These are phyloP conservation scores for Candida xyloterini DNA, from an alignment of 805 yeast species.

Conservation along the genomic window DNA sequence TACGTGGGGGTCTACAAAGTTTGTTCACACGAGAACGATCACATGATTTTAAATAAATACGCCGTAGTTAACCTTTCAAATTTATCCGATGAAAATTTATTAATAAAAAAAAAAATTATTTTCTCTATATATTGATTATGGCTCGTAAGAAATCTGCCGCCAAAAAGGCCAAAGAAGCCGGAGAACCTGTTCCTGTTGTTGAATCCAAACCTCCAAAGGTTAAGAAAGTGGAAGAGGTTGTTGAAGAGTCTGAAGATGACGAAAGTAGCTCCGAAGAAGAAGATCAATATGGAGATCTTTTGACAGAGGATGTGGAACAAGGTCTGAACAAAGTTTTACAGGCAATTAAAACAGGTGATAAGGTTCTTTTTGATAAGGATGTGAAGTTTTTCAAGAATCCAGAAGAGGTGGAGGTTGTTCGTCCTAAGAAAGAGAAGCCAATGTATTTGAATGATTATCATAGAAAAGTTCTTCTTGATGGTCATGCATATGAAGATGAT, in stretches of 20 bases:
- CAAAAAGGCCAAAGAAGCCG: constrained; percentile 47
- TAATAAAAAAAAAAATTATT: constrained; percentile 1
- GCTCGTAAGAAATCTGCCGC: constrained; percentile 87
- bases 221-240: constrained; percentile 4
- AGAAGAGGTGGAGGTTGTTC: constrained; percentile 37
- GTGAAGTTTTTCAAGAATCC: constrained; percentile 69
- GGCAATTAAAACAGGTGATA: constrained; percentile 69
- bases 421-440: constrained; percentile 59
- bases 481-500: constrained; percentile 54
- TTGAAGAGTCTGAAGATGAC: constrained; percentile 28
- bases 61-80: no score
- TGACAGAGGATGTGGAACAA: constrained; percentile 80
- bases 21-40: no score
- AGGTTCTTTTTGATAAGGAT: constrained; percentile 60
- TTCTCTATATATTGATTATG: constrained; percentile 39
- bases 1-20: no score
- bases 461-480: constrained; percentile 73
- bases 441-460: constrained; percentile 90
- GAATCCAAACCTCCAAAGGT: constrained; percentile 13
- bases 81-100: constrained; percentile 13
- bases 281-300: constrained; percentile 86
- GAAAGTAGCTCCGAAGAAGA: constrained; percentile 59
- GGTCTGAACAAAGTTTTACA: constrained; percentile 71
- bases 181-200: background rate
- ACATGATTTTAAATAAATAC: no score